Percentiles rank a stretch among this genome's conserved stretches.
phyloP scores from a whole-genome alignment of 768 basidiomycete species.

The Boletales sp. region DNA sequence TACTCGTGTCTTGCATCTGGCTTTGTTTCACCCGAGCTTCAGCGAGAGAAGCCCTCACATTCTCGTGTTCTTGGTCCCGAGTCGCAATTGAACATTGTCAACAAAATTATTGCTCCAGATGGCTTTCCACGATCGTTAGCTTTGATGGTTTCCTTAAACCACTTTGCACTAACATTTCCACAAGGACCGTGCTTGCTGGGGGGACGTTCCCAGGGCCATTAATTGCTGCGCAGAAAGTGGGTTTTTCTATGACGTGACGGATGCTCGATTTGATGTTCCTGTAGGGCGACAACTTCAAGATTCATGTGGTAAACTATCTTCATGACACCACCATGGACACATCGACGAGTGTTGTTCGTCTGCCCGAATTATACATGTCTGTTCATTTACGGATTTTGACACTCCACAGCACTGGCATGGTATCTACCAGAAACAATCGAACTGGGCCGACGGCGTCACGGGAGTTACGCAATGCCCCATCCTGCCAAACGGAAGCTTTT shows the following conservation, averaged over 20 bases:
- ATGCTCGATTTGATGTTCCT: conserved; percentile 9
- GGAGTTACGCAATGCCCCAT: conserved; percentile 37
- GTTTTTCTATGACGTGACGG: not conserved
- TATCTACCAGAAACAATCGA: conserved; percentile 36
- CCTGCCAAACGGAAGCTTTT: conserved; percentile 15
- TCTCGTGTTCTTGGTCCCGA: conserved; percentile 15
- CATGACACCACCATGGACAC: conserved; percentile 46
- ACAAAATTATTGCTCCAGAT: conserved; percentile 44
- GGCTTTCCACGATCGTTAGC: conserved; percentile 41
- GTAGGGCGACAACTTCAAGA: conserved; percentile 33
- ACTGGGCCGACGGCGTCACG: conserved; percentile 43
- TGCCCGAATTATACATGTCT: not conserved
- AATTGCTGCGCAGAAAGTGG: conserved; percentile 37
- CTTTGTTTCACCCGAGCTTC: not conserved
- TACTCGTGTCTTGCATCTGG: not conserved
- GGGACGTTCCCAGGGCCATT: conserved; percentile 44
- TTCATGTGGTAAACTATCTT: conserved; percentile 46
- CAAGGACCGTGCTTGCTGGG: conserved; percentile 39
- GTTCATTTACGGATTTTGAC: not conserved
- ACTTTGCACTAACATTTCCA: not conserved
- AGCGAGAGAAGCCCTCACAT: not conserved
- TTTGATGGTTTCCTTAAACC: not conserved
- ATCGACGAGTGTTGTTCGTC: conserved; percentile 47
- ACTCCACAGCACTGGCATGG: conserved; percentile 45
- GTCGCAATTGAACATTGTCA: conserved; percentile 36